A percentile compares a stretch with the other conserved stretches of the same genome.
Conservation (phyloP, 2,329 filamentous ascomycete species). For the Dactylellina parvicollis region DNA sequence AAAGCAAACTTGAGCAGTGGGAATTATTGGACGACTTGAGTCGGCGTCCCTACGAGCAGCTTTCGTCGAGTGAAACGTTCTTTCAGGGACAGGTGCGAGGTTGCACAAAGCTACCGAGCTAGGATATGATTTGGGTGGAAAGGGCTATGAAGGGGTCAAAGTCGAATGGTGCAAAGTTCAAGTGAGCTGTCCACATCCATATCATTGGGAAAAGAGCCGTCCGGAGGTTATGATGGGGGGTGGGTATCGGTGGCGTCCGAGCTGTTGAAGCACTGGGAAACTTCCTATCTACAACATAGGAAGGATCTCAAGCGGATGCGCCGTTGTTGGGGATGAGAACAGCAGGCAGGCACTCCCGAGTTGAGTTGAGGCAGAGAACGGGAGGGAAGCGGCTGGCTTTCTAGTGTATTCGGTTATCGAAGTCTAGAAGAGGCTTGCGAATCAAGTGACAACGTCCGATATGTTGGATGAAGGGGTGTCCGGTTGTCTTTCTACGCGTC, state of each 20-base stretch:
- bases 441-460: constrained; percentile 42
- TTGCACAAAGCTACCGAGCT: constrained; percentile 45
- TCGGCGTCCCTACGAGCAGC: constrained; percentile 8
- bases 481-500: constrained; percentile 19
- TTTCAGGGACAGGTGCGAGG: constrained; percentile 48
- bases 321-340: constrained; percentile 13
- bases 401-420: constrained; percentile 22
- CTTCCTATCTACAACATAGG: constrained; percentile 54
- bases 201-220: constrained; percentile 48
- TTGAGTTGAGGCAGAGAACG: constrained; percentile 21
- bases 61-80: constrained; percentile 31
- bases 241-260: constrained; percentile 27
- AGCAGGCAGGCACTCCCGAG: constrained; percentile 38
- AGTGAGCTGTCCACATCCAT: constrained; percentile 54
- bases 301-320: constrained; percentile 29
- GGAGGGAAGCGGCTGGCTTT: constrained; percentile 13
- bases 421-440: constrained; percentile 39
- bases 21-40: not conserved
- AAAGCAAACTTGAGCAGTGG: constrained; percentile 18
- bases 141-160: constrained; percentile 54
- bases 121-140: constrained; percentile 41
- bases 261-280: constrained; percentile 47
- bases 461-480: constrained; percentile 15
- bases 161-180: constrained; percentile 54
- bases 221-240: constrained; percentile 21